Conservation (phyloP, 768 basidiomycete species). For the Postia placenta region DNA sequence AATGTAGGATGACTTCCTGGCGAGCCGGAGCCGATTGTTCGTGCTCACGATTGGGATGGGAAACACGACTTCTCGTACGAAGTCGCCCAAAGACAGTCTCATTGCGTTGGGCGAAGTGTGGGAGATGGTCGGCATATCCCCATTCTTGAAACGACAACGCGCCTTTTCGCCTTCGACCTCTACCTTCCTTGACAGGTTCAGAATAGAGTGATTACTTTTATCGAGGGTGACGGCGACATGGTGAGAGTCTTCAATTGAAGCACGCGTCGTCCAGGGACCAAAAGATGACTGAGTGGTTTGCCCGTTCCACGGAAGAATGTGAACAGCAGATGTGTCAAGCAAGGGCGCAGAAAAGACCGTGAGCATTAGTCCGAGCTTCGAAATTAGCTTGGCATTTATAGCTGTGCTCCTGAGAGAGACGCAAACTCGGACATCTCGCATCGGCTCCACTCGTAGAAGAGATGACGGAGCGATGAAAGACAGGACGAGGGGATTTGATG, state of each 20-base stretch:
- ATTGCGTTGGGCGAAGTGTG: constrained; percentile 30
- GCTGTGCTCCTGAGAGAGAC: neutral
- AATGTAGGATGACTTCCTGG: constrained; percentile 49
- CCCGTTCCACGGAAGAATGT: constrained; percentile 16
- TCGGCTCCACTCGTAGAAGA: constrained; percentile 16
- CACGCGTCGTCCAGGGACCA: constrained; percentile 1
- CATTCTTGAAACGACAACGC: neutral
- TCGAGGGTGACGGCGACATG: neutral
- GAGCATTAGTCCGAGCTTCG: constrained; percentile 12
- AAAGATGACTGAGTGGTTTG: constrained; percentile 14
- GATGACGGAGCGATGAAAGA: constrained; percentile 23
- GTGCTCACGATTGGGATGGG: constrained; percentile 39
- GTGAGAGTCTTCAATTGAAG: too few species aligned
- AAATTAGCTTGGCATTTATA: constrained; percentile 14
- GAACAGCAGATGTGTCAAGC: constrained; percentile 15
- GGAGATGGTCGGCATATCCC: neutral
- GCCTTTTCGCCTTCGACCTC: neutral
- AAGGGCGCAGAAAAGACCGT: constrained; percentile 15
- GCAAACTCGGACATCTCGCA: constrained; percentile 8
- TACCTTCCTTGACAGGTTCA: neutral
- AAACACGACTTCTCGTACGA: constrained; percentile 26
- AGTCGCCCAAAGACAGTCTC: constrained; percentile 22
- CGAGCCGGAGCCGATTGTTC: constrained; percentile 38
- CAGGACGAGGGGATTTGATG: constrained; percentile 11
- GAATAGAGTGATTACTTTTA: neutral